Evolutionary conservation across 257 asterid genomes (phyloP).

Genomic region (Penstemon barbatus): DNA sequence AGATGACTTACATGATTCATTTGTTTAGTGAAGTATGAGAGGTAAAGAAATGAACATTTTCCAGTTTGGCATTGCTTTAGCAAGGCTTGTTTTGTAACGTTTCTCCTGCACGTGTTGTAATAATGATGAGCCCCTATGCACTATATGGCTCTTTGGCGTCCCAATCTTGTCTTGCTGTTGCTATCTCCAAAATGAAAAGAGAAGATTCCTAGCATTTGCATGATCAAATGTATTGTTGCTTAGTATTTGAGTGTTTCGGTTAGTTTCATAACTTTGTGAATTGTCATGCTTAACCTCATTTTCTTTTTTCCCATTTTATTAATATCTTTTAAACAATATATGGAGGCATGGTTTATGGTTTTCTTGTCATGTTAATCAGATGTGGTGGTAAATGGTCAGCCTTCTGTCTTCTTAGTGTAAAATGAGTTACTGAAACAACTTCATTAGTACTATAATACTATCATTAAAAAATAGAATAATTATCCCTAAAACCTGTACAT

Average conservation of each 20-base stretch:
- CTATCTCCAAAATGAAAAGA: conserved; percentile 1
- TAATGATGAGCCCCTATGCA: too few species aligned
- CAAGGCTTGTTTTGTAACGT: neutral
- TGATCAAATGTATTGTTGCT: neutral
- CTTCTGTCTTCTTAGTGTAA: conserved; percentile 19
- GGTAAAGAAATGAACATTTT: neutral
- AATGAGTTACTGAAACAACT: neutral
- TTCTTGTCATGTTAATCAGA: conserved; percentile 12
- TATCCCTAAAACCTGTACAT: conserved; percentile 4
- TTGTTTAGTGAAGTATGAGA: conserved; percentile 4
- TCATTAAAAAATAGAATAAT: conserved; percentile 19
- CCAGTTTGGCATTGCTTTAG: neutral
- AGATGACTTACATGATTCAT: neutral
- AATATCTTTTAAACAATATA: neutral
- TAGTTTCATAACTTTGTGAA: conserved; percentile 16
- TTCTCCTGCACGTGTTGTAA: too few species aligned
- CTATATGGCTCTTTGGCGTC: too few species aligned
- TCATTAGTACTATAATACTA: conserved; percentile 12
- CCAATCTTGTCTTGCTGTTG: neutral
- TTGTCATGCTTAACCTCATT: neutral
- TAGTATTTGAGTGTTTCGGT: conserved; percentile 10
- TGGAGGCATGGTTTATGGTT: conserved; percentile 6
- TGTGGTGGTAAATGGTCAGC: conserved; percentile 6
- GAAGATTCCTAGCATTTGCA: neutral
- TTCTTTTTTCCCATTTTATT: neutral